phyloP scores from a whole-genome alignment of 192 early-diverging fungal genomes.

The Umbelopsis sp. region DNA sequence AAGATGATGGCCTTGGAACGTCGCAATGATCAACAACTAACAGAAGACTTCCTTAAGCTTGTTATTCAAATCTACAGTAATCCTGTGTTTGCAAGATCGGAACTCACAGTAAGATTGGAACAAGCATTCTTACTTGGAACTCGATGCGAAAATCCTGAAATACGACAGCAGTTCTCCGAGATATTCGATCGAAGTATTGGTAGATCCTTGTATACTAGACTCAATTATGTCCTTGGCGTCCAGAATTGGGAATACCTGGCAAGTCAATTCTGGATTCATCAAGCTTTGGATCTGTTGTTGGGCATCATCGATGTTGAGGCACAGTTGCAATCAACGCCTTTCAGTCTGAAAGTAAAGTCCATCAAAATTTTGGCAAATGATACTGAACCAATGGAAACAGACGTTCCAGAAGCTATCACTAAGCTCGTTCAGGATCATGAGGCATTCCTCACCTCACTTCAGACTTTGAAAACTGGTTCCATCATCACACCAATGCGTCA shows the following conservation, averaged over 20 bases:
- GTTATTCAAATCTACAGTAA: conserved; percentile 90
- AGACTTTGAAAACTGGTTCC: conserved; percentile 47
- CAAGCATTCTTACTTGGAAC: conserved; percentile 94
- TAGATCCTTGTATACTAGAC: conserved; percentile 64
- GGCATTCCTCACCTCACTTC: conserved; percentile 62
- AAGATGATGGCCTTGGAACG: conserved; percentile 89
- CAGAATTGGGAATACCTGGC: conserved; percentile 96
- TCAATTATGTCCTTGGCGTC: conserved; percentile 87
- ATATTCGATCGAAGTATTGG: conserved; percentile 84
- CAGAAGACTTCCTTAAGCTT: conserved; percentile 86
- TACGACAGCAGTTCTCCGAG: conserved; percentile 78
- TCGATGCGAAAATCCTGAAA: conserved; percentile 72
- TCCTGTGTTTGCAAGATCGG: conserved; percentile 80
- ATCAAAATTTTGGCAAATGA: conserved; percentile 31
- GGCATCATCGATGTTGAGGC: conserved; percentile 57
- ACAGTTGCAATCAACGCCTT: conserved; percentile 35
- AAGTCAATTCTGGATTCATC: conserved; percentile 89
- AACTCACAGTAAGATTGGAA: conserved; percentile 92
- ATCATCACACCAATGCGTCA: conserved; percentile 62
- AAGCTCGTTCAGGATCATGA: conserved; percentile 55
- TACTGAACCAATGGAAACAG: conserved; percentile 19
- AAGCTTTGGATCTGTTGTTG: conserved; percentile 86
- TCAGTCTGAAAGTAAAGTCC: conserved; percentile 50
- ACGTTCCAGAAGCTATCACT: conserved; percentile 41
- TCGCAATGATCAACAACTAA: conserved; percentile 65